Evolutionary conservation across 2,329 filamentous ascomycete species (phyloP).

Genomic region (Cercospora citrullina): DNA sequence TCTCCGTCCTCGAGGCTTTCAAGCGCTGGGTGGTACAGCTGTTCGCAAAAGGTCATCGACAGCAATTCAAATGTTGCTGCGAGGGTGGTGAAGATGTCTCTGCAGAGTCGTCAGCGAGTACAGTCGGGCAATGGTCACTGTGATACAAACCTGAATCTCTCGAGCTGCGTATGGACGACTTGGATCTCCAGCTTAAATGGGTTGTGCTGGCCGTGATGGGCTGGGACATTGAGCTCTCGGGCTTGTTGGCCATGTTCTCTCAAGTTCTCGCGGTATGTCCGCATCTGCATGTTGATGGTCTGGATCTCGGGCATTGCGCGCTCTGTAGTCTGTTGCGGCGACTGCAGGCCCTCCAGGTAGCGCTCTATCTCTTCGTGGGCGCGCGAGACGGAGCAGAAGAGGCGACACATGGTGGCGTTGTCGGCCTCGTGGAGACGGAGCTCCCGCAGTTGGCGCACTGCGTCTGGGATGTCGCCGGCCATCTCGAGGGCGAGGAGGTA

Average conservation of each 20-base stretch:
- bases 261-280: not conserved
- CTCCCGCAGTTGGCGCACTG: not conserved
- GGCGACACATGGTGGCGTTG: not conserved
- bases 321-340: not conserved
- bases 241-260: not conserved
- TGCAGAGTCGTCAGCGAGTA: not conserved
- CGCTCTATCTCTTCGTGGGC: not conserved
- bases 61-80: not conserved
- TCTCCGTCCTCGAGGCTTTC: not conserved
- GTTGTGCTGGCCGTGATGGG: conserved; percentile 6
- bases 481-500: conserved; percentile 5
- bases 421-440: not conserved
- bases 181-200: conserved; percentile 6
- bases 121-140: not conserved
- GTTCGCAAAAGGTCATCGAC: not conserved
- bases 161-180: conserved; percentile 3
- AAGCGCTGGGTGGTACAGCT: not conserved
- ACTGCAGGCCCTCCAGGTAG: conserved; percentile 2
- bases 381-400: not conserved
- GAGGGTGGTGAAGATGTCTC: not conserved
- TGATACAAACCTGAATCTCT: not conserved
- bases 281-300: not conserved
- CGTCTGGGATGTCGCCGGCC: not conserved
- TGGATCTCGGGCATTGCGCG: conserved; percentile 2
- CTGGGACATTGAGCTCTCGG: not conserved